phyloP scores from a whole-genome alignment of 306 rosid genomes.

The Quercus suber region DNA sequence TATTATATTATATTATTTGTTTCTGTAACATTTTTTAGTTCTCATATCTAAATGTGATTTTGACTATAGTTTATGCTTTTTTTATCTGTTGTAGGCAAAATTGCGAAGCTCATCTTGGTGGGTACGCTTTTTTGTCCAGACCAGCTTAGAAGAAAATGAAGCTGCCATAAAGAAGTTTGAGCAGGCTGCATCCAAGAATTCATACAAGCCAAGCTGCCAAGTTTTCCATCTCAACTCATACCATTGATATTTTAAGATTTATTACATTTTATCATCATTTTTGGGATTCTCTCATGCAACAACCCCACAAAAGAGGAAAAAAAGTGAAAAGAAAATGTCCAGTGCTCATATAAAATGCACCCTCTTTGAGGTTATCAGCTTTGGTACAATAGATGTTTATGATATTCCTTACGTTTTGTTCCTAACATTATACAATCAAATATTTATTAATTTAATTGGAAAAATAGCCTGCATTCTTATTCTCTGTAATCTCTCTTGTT shows the following conservation, averaged over 20 bases:
- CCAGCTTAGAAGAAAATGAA: slow-evolving; percentile 66
- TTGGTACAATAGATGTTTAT: not conserved
- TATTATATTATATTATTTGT: not conserved
- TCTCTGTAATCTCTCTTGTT: not conserved
- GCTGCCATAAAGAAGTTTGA: slow-evolving; percentile 59
- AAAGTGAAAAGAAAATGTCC: not conserved
- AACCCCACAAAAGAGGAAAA: slow-evolving; percentile 6
- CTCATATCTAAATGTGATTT: not conserved
- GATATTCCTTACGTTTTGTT: not conserved
- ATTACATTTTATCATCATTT: slow-evolving; percentile 16
- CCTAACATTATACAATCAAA: slow-evolving; percentile 1
- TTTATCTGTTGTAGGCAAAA: slow-evolving; percentile 61
- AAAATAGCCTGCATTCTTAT: slow-evolving; percentile 10
- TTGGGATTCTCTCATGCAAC: slow-evolving; percentile 6
- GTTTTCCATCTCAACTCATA: slow-evolving; percentile 75
- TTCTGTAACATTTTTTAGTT: not conserved
- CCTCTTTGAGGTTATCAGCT: slow-evolving; percentile 10
- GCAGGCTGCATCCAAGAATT: slow-evolving; percentile 55
- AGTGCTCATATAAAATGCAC: not conserved
- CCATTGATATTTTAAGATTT: slow-evolving; percentile 39
- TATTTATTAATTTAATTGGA: slow-evolving; percentile 17
- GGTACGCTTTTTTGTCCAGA: slow-evolving; percentile 61
- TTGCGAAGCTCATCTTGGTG: slow-evolving; percentile 89
- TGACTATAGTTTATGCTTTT: slow-evolving; percentile 14
- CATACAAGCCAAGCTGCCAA: slow-evolving; percentile 72